Conservation (phyloP, 768 basidiomycete genomes). For the Tylopilus cervinicoccineus region DNA sequence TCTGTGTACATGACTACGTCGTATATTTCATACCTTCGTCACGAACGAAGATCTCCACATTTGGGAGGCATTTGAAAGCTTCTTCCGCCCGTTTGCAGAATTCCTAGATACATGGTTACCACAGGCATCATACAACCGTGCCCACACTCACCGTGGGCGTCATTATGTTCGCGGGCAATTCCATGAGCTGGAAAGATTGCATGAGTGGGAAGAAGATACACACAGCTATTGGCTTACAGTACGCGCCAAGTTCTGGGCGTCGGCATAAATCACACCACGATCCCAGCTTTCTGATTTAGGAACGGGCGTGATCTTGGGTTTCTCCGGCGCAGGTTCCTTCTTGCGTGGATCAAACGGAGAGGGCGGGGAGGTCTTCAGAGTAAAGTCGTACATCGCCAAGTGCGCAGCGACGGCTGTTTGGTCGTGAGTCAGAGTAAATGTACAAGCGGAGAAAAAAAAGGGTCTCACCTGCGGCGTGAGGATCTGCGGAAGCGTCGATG, state of each 20-base stretch:
- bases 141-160: conserved; percentile 63
- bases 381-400: conserved; percentile 71
- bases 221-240: conserved; percentile 43
- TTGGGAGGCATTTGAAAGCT: conserved; percentile 61
- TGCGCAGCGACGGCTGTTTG: conserved; percentile 69
- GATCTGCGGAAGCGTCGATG: conserved; percentile 62
- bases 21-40: conserved; percentile 56
- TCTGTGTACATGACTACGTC: not conserved
- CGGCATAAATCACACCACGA: conserved; percentile 65
- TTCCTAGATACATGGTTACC: conserved; percentile 34
- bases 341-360: conserved; percentile 63
- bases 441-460: not conserved
- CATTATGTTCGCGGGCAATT: conserved; percentile 81
- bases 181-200: conserved; percentile 56
- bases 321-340: conserved; percentile 46
- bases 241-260: conserved; percentile 76
- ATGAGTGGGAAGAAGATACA: not conserved
- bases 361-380: conserved; percentile 69
- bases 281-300: conserved; percentile 58
- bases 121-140: not conserved
- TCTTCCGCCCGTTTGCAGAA: conserved; percentile 69
- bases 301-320: conserved; percentile 46
- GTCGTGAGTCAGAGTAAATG: not conserved
- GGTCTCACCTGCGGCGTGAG: conserved; percentile 73
- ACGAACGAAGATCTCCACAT: conserved; percentile 64